A percentile compares a stretch with the other conserved stretches of the same genome.
phyloP scores from a whole-genome alignment of 2,329 filamentous ascomycete genomes.

The Coniochaeta ligniaria region DNA sequence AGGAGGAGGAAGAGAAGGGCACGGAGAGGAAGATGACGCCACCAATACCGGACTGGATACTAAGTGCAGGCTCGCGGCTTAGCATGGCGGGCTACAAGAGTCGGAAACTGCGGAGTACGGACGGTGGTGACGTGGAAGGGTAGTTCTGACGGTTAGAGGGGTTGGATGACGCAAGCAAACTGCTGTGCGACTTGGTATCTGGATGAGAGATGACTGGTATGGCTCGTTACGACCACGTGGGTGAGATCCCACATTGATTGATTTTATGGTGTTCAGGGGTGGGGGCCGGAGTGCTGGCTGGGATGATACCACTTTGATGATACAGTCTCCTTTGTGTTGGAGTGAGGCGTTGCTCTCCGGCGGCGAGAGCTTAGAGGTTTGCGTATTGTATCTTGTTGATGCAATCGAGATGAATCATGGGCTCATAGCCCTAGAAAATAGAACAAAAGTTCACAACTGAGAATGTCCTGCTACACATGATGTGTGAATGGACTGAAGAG shows the following conservation, averaged over 20 bases:
- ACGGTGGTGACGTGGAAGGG: conserved; percentile 13
- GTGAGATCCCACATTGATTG: neutral
- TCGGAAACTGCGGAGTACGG: conserved; percentile 23
- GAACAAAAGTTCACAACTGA: neutral
- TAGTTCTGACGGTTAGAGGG: conserved; percentile 8
- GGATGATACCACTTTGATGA: conserved; percentile 2
- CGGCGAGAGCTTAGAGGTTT: neutral
- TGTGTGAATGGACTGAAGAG: neutral
- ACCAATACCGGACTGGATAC: conserved; percentile 54
- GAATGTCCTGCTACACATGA: neutral
- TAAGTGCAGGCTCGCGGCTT: conserved; percentile 43
- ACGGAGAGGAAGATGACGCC: conserved; percentile 46
- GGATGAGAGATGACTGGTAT: conserved; percentile 1
- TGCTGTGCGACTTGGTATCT: neutral
- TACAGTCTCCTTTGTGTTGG: conserved; percentile 1
- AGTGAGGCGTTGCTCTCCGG: neutral
- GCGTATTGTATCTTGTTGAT: neutral
- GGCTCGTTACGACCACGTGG: neutral
- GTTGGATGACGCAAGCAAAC: neutral
- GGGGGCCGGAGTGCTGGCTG: neutral
- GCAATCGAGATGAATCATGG: neutral
- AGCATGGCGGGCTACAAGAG: conserved; percentile 40
- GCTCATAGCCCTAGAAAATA: neutral
- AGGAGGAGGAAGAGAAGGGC: conserved; percentile 9
- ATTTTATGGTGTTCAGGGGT: neutral